phyloP scores from a whole-genome alignment of 768 basidiomycete species.

The Hygrophorus pudorinus region DNA sequence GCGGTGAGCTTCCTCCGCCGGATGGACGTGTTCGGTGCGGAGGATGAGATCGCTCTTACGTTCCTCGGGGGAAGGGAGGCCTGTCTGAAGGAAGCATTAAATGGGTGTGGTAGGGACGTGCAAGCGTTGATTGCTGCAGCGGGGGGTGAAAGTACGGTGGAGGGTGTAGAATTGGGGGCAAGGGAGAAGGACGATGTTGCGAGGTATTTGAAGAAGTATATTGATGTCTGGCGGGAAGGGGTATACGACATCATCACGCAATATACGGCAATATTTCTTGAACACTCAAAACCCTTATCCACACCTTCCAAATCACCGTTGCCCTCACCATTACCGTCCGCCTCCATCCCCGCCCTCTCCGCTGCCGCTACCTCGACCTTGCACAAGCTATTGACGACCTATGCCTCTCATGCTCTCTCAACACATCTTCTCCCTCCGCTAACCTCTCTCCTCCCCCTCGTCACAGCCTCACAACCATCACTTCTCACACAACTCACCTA shows the following conservation, averaged over 20 bases:
- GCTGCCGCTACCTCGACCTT: slow-evolving; percentile 13
- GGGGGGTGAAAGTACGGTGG: slow-evolving; percentile 3
- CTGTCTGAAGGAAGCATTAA: slow-evolving; percentile 47
- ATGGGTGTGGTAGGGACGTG: slow-evolving; percentile 40
- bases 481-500: slow-evolving; percentile 90
- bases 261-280: slow-evolving; percentile 82
- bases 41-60: slow-evolving; percentile 77
- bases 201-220: slow-evolving; percentile 74
- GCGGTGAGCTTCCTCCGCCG: slow-evolving; percentile 79
- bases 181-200: slow-evolving; percentile 63
- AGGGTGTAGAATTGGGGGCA: slow-evolving; percentile 33
- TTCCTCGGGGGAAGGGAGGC: slow-evolving; percentile 67
- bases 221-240: slow-evolving; percentile 87
- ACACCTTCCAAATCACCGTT: slow-evolving; percentile 12
- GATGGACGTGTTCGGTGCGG: slow-evolving; percentile 56
- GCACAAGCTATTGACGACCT: slow-evolving; percentile 51
- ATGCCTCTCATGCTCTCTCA: slow-evolving; percentile 51
- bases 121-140: slow-evolving; percentile 19
- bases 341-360: slow-evolving; percentile 5
- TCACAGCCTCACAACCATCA: slow-evolving; percentile 61
- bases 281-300: slow-evolving; percentile 34
- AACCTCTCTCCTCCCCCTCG: slow-evolving; percentile 53
- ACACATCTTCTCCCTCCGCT: slow-evolving; percentile 48
- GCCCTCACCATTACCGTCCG: slow-evolving; percentile 6
- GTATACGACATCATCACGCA: slow-evolving; percentile 90